Base-by-base conservation (phyloP, 1,284 basidiomycete genomes). In the Ceratobasidium sp. region DNA sequence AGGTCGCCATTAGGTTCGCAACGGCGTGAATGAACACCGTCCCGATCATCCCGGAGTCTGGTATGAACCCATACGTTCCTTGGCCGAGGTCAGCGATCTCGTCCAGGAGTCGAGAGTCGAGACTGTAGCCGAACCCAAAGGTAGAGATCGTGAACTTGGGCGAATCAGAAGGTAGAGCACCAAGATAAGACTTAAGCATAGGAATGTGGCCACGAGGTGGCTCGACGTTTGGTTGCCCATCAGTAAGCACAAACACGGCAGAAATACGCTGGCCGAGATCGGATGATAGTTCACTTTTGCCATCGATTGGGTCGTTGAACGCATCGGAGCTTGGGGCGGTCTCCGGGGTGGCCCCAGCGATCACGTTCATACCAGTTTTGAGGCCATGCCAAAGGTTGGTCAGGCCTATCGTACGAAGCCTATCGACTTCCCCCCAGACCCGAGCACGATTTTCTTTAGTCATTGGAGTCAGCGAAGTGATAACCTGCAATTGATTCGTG, bases 371-470 rank as follows among this genome's bases (percentile, higher is more conserved):
- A 17, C 70, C 72, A 20, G 54, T 57, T 55, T 72, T 73, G 1
- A 73, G 45, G 2, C 73, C 73, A 27, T 72, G 72, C 73, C 73
- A 73, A n/a, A 73, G 70, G 54, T 73, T 73, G 22, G 73, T 72
- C 32, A 52, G 64, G 17, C 62, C 69, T 57, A 57, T 64, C 4
- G 72, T 69, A 15, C 67, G 64, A 35, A 73, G 68, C 1, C 42
- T 20, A 17, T 71, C 70, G 2, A 72, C 60, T 27, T 49, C 55
- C 13, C 53, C 69, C 32, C 67, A 65, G 35, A 72, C 64, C 2
- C 34, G 31, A 0, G 42, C 25, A 34, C 70, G 69, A 40, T 71
- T 69, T 31, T 42, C 40, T 8, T 52, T 45, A 43, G 55, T 62
- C 69, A 69, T 72, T 27, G 17, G 8, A 1, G 72, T 72, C 12